Conservation (phyloP, 2,329 filamentous ascomycete species). For the Paecilomyces formosus region DNA sequence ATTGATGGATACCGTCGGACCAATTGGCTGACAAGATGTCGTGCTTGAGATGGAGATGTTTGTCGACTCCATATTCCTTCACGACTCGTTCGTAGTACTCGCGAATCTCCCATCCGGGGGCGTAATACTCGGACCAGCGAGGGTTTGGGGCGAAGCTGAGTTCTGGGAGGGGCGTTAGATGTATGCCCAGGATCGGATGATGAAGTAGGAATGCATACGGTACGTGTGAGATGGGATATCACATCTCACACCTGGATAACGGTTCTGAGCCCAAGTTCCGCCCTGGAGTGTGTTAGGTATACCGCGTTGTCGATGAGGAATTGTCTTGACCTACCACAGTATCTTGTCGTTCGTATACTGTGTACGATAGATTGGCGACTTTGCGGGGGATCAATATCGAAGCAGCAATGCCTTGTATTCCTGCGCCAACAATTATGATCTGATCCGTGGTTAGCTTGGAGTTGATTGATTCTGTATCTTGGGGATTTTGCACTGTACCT, state of each 20-base stretch:
- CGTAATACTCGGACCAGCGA: slow-evolving; percentile 4
- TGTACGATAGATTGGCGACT: slow-evolving; percentile 7
- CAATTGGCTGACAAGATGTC: slow-evolving; percentile 1
- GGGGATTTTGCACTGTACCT: background rate
- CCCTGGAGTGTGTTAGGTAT: slow-evolving; percentile 1
- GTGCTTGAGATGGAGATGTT: slow-evolving; percentile 1
- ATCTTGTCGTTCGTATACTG: slow-evolving; percentile 6
- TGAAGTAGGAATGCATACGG: background rate
- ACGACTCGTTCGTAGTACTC: slow-evolving; percentile 1
- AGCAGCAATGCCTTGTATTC: slow-evolving; percentile 4
- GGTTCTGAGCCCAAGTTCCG: slow-evolving; percentile 10
- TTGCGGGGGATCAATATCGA: slow-evolving; percentile 7
- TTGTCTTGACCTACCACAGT: slow-evolving; percentile 3
- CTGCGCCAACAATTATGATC: slow-evolving; percentile 7
- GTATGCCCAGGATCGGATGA: too few relatives aligned
- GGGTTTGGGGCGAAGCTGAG: slow-evolving; percentile 2
- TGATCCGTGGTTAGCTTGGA: background rate
- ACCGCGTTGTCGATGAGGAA: background rate
- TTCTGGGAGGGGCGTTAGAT: background rate
- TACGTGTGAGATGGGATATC: slow-evolving; percentile 4
- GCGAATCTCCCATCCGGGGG: slow-evolving; percentile 1
- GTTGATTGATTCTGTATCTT: background rate
- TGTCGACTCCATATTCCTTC: background rate
- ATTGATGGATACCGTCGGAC: background rate
- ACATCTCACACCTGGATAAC: slow-evolving; percentile 7